Conservation (phyloP, 2,329 filamentous ascomycete species). For the Monilinia fructigena region DNA sequence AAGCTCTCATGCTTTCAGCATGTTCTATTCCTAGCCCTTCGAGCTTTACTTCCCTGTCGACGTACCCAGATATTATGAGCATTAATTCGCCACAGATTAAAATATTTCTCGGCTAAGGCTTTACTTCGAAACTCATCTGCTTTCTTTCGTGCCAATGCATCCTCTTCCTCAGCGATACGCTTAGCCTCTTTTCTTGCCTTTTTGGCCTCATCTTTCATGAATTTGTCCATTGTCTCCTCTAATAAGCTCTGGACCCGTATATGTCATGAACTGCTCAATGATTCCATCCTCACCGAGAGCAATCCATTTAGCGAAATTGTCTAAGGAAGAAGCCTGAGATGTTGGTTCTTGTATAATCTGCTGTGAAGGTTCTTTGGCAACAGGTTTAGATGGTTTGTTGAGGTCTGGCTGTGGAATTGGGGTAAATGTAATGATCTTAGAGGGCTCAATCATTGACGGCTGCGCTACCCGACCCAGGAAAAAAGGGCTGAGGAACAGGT, state of each 20-base stretch:
- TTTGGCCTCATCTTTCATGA: constrained; percentile 26
- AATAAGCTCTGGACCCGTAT: constrained; percentile 33
- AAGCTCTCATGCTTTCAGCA: constrained; percentile 35
- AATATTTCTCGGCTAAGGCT: constrained; percentile 38
- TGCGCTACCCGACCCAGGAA: neutral
- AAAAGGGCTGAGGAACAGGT: constrained; percentile 4
- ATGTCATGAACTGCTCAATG: constrained; percentile 39
- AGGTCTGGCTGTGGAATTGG: neutral
- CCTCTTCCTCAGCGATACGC: constrained; percentile 28
- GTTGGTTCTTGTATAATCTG: neutral
- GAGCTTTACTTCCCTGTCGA: constrained; percentile 37
- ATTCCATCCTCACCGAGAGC: constrained; percentile 37
- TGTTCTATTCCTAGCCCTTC: constrained; percentile 35
- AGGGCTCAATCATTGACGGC: neutral
- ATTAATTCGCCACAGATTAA: constrained; percentile 35
- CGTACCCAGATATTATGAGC: constrained; percentile 33
- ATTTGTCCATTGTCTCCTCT: constrained; percentile 26
- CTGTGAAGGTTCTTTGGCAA: neutral
- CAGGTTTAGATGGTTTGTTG: neutral
- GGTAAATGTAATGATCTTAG: neutral
- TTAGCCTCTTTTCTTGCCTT: constrained; percentile 23
- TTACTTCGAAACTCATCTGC: constrained; percentile 35
- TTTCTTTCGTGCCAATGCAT: constrained; percentile 29
- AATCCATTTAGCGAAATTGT: constrained; percentile 35
- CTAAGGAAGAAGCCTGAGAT: constrained; percentile 10